Percentiles rank a stretch among this genome's conserved stretches.
phyloP scores from a whole-genome alignment of 805 yeast genomes.

The Hanseniaspora thailandica region DNA sequence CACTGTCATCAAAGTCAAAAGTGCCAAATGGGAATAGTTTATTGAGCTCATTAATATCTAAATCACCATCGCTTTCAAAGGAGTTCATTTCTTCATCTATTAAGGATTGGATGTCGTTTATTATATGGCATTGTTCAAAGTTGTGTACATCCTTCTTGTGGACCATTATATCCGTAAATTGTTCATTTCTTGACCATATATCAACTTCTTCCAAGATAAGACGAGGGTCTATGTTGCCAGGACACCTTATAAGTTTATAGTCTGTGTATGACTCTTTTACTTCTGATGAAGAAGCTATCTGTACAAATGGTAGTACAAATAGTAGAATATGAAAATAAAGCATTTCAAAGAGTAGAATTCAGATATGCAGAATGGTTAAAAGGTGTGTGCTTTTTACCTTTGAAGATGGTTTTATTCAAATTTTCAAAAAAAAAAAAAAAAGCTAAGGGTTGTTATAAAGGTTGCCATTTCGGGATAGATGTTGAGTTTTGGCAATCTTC shows the following conservation, averaged over 20 bases:
- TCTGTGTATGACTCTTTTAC: background rate
- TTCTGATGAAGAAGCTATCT: background rate
- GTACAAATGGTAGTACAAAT: background rate
- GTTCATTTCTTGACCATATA: constrained; percentile 41
- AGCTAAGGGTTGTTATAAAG: no score
- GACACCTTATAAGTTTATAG: constrained; percentile 2
- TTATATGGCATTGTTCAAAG: constrained; percentile 32
- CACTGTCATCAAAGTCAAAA: constrained; percentile 28
- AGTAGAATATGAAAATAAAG: background rate
- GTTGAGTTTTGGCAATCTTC: no score
- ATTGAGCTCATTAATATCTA: constrained; percentile 10
- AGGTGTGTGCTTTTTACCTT: no score
- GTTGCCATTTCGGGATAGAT: no score
- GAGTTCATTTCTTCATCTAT: constrained; percentile 39
- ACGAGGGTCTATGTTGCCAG: background rate
- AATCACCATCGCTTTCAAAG: constrained; percentile 28
- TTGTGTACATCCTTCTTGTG: constrained; percentile 16
- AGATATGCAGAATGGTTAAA: no score
- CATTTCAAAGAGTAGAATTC: background rate
- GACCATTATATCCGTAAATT: constrained; percentile 39
- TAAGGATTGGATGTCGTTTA: constrained; percentile 46
- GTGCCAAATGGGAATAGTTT: constrained; percentile 18
- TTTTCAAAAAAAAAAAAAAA: no score
- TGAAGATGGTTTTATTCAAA: no score
- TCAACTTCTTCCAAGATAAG: constrained; percentile 19